Percentiles rank a stretch among this genome's conserved stretches.
Evolutionary conservation across 2,329 filamentous ascomycete species (phyloP).

Genomic region (Dichotomopilus funicola): DNA sequence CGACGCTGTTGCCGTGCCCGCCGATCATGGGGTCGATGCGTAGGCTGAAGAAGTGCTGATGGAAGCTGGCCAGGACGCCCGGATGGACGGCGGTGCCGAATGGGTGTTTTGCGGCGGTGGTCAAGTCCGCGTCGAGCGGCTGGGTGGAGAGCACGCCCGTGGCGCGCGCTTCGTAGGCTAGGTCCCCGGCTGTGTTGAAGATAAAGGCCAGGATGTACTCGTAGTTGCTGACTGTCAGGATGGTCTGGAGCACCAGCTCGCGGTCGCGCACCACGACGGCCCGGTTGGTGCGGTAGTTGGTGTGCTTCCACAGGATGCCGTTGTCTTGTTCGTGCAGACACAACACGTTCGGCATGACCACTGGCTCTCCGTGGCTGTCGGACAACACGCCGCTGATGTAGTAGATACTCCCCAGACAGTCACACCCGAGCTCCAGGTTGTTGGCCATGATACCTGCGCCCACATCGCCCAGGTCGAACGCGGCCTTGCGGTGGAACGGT

Average conservation of each 20-base stretch:
- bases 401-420: slow-evolving; percentile 62
- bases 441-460: slow-evolving; percentile 60
- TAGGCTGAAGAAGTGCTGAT: slow-evolving; percentile 71
- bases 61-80: slow-evolving; percentile 58
- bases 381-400: slow-evolving; percentile 46
- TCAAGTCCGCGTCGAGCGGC: slow-evolving; percentile 47
- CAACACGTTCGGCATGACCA: slow-evolving; percentile 51
- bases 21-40: slow-evolving; percentile 57
- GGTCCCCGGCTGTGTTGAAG: slow-evolving; percentile 56
- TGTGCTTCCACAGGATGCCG: slow-evolving; percentile 65
- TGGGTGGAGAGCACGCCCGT: slow-evolving; percentile 57
- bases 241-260: slow-evolving; percentile 60
- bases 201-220: slow-evolving; percentile 62
- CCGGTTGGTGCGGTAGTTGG: slow-evolving; percentile 57
- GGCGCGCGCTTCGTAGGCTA: slow-evolving; percentile 55
- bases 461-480: slow-evolving; percentile 61
- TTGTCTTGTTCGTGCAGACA: slow-evolving; percentile 66
- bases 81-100: slow-evolving; percentile 57
- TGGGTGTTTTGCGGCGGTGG: slow-evolving; percentile 37
- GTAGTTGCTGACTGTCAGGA: slow-evolving; percentile 65
- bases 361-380: slow-evolving; percentile 47
- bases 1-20: slow-evolving; percentile 48
- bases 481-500: slow-evolving; percentile 59
- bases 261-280: slow-evolving; percentile 56
- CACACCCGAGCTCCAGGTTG: slow-evolving; percentile 60